Conservation (phyloP, 768 basidiomycete species). For the Phylloporus arenicola region DNA sequence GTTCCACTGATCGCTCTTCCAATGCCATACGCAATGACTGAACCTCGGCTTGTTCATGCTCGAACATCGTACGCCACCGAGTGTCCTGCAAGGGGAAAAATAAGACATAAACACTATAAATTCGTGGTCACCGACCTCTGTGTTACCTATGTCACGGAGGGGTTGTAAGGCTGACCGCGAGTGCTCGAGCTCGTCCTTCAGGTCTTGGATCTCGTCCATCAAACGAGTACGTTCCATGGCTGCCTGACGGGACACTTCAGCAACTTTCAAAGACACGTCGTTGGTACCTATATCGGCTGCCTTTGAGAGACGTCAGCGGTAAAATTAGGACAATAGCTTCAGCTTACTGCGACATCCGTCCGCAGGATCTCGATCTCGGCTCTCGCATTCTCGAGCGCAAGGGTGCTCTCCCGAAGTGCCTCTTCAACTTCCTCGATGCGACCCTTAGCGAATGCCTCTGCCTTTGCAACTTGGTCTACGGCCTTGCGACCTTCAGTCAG, state of each 20-base stretch:
- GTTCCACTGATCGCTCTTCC: constrained; percentile 42
- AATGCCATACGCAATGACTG: constrained; percentile 29
- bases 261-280: constrained; percentile 42
- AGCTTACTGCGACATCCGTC: constrained; percentile 67
- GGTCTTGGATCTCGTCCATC: constrained; percentile 49
- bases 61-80: constrained; percentile 26
- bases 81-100: constrained; percentile 13
- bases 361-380: constrained; percentile 83
- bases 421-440: constrained; percentile 85
- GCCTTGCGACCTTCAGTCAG: constrained; percentile 59
- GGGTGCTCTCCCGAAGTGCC: constrained; percentile 80
- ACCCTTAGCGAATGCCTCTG: constrained; percentile 55
- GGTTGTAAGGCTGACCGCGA: constrained; percentile 26
- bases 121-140: constrained; percentile 11
- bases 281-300: constrained; percentile 47
- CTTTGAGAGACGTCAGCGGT: constrained; percentile 16
- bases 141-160: constrained; percentile 22
- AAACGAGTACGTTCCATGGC: constrained; percentile 49
- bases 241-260: constrained; percentile 43
- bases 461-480: constrained; percentile 55
- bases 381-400: constrained; percentile 82
- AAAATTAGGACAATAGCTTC: neutral
- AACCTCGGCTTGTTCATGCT: constrained; percentile 29
- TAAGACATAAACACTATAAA: constrained; percentile 1
- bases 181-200: constrained; percentile 46